phyloP scores from a whole-genome alignment of 2,329 filamentous ascomycete species.

The Verticillium longisporum region DNA sequence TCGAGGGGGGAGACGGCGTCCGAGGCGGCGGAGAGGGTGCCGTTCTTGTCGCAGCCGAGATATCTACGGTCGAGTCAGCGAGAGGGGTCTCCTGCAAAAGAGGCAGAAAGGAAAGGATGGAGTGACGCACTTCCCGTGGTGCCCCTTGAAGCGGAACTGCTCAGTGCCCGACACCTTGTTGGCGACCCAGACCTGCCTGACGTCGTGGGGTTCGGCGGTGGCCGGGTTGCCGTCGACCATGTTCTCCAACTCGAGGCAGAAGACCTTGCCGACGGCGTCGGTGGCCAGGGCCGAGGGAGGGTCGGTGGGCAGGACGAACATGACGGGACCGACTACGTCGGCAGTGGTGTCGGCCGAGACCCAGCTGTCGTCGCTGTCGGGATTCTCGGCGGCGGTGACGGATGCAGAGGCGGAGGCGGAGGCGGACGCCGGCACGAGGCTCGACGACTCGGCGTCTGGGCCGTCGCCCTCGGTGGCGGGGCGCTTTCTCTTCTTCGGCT shows the following conservation, averaged over 20 bases:
- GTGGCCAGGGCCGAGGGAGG: constrained; percentile 71
- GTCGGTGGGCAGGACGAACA: constrained; percentile 74
- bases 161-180: constrained; percentile 79
- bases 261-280: constrained; percentile 82
- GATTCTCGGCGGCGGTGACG: constrained; percentile 10
- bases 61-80: constrained; percentile 46
- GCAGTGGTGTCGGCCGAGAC: constrained; percentile 69
- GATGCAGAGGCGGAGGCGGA: constrained; percentile 4
- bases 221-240: constrained; percentile 73
- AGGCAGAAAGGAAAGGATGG: not conserved
- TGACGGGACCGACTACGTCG: constrained; percentile 75
- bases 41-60: constrained; percentile 78
- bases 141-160: constrained; percentile 77
- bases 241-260: constrained; percentile 76
- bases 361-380: constrained; percentile 74
- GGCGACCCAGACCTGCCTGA: constrained; percentile 91
- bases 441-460: not conserved
- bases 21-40: constrained; percentile 66
- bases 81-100: not conserved
- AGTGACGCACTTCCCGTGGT: constrained; percentile 64
- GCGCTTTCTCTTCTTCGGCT: constrained; percentile 85
- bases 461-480: constrained; percentile 42
- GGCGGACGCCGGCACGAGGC: constrained; percentile 12
- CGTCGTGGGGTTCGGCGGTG: constrained; percentile 93
- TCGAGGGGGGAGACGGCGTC: constrained; percentile 82